Evolutionary conservation across 345 rosid genomes (phyloP).

Genomic region (Arabis hirsuta): DNA sequence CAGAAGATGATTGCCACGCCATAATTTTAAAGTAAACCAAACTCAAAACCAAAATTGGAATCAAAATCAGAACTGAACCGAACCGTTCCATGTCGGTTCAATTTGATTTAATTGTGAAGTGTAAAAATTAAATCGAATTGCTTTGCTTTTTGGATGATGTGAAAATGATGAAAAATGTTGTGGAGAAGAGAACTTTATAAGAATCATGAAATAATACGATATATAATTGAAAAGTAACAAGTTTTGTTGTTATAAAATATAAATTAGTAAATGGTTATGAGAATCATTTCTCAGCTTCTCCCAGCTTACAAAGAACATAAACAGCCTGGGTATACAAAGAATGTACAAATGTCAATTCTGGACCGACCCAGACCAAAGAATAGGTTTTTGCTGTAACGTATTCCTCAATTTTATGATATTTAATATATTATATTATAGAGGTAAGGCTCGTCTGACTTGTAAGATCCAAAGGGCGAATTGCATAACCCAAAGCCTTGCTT

Average conservation of each 20-base stretch:
- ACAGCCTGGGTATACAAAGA: slow-evolving; percentile 35
- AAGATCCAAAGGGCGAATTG: slow-evolving; percentile 72
- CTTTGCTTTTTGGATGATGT: not conserved
- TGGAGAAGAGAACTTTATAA: not conserved
- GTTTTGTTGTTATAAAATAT: too few species aligned
- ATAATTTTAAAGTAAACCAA: slow-evolving; percentile 1
- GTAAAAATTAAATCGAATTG: not conserved
- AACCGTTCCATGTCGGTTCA: slow-evolving; percentile 7
- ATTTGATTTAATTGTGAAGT: not conserved
- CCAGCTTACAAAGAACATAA: too few species aligned
- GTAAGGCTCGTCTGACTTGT: slow-evolving; percentile 60
- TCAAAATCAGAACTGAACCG: not conserved
- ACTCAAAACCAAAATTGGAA: not conserved
- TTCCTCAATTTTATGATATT: slow-evolving; percentile 6
- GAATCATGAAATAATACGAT: not conserved
- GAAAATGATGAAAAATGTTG: not conserved
- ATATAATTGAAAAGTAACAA: too few species aligned
- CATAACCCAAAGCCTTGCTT: slow-evolving; percentile 70
- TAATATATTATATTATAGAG: slow-evolving; percentile 44
- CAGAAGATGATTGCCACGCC: slow-evolving; percentile 19
- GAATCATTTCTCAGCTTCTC: too few species aligned
- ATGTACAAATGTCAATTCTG: slow-evolving; percentile 27
- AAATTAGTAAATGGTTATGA: too few species aligned
- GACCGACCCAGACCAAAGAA: slow-evolving; percentile 32
- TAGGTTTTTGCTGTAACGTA: not conserved